Evolutionary conservation across 164 flowering plant genomes (phyloP), one percentile per base, ranked within the genome.

Genomic region (Umbellularia californica): DNA sequence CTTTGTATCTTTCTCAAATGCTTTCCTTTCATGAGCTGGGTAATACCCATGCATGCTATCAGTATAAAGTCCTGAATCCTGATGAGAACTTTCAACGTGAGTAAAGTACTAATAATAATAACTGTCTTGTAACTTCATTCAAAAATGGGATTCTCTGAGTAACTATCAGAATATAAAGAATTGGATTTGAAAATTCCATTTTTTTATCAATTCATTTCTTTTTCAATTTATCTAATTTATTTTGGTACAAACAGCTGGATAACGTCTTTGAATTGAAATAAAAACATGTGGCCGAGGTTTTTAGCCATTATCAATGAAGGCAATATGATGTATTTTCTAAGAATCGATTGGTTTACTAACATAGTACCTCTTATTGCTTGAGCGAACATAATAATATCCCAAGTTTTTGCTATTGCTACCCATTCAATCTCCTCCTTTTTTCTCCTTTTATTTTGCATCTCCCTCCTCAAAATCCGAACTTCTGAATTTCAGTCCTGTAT

Each of bases 291-390:
- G 28, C 24, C 11, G 12, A 63, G 23, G 22, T 55, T 69, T 69
- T 69, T 69, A 19, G 71, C 25, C 47, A 35, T 69, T 69, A 69
- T 69, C 23, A 69, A 41, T 69, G 71, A 69, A 69, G 71, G 52
- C 28, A 47, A 47, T 47, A 69, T n/a, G 23, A 41, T 69, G 55
- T 69, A 47, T 69, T 69, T 69, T 69, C 58, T 69, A 69, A 69
- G 71, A 69, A 69, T 69, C 10, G 58, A 69, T 69, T 69, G 71
- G 52, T 51, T 47, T 69, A 69, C 55, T 35, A 41, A 69, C 71
- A 69, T 69, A 69, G n/a, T 35, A 47, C 71, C 55, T 69, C 71
- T 69, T 69, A 69, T 50, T 69, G 58, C 55, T 47, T 69, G 71
- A 41, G 71, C 55, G 47, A 69, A 19, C 35, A 50, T 50, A 47